phyloP scores from a whole-genome alignment of 495 filamentous ascomycete genomes.

The Aspergillus cristatus region DNA sequence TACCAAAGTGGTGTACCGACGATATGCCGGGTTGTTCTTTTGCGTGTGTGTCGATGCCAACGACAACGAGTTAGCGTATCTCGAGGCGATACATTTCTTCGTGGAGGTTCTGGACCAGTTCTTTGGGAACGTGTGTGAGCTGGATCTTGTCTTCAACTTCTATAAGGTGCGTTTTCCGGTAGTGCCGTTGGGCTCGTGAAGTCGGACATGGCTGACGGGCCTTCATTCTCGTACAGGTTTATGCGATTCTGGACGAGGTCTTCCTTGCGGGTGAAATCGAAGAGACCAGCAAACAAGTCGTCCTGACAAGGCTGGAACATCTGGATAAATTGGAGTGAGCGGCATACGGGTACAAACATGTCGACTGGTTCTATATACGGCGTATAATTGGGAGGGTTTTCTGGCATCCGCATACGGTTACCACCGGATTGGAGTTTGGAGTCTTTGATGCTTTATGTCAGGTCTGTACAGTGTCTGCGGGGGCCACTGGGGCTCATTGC shows the following conservation, averaged over 20 bases:
- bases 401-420: not conserved
- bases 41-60: constrained; percentile 98
- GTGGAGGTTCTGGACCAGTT: constrained; percentile 97
- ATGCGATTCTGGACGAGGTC: constrained; percentile 96
- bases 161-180: constrained; percentile 63
- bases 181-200: too few species aligned
- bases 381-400: not conserved
- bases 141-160: constrained; percentile 98
- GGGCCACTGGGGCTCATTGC: too few species aligned
- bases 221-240: constrained; percentile 79
- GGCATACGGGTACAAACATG: not conserved
- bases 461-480: too few species aligned
- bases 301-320: constrained; percentile 87
- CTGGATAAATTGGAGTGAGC: constrained; percentile 86
- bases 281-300: constrained; percentile 97
- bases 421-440: not conserved
- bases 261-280: constrained; percentile 96
- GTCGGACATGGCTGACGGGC: too few species aligned
- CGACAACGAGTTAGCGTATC: constrained; percentile 94
- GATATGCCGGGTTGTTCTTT: constrained; percentile 96
- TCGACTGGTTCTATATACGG: not conserved
- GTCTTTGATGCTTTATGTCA: not conserved
- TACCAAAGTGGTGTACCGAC: constrained; percentile 91
- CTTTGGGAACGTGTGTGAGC: constrained; percentile 97
- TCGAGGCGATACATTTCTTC: constrained; percentile 98